phyloP scores from a whole-genome alignment of 306 rosid species.

The Albizia julibrissin region DNA sequence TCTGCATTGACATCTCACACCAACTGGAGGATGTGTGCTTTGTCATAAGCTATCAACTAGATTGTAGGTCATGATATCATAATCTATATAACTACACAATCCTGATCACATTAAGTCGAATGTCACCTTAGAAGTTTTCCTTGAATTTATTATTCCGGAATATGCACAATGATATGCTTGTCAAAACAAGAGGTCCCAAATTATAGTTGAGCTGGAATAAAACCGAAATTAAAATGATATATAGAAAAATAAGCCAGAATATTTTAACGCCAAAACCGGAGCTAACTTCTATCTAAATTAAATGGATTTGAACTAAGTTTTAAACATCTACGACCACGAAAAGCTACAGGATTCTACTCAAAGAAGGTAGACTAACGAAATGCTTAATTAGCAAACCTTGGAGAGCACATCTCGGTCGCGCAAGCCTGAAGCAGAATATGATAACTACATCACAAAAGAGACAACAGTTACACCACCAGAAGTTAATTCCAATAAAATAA shows the following conservation, averaged over 20 bases:
- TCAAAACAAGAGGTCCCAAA: slow-evolving; percentile 4
- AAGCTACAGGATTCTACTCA: not conserved
- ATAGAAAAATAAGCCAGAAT: not conserved
- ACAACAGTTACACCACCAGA: slow-evolving; percentile 4
- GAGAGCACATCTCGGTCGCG: slow-evolving; percentile 86
- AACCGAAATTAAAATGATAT: not conserved
- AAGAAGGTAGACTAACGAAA: slow-evolving; percentile 25
- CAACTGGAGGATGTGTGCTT: slow-evolving; percentile 7
- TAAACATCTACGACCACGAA: not conserved
- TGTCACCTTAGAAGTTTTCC: not conserved
- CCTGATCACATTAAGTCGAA: not conserved
- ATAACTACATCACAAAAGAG: slow-evolving; percentile 58
- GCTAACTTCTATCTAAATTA: not conserved
- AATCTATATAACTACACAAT: slow-evolving; percentile 1
- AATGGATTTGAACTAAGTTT: not conserved
- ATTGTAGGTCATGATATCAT: slow-evolving; percentile 16
- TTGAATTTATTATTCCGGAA: not conserved
- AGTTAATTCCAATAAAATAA: not conserved
- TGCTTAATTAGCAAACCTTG: slow-evolving; percentile 66
- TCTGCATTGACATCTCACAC: not conserved
- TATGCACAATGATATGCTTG: not conserved
- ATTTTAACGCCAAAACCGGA: not conserved
- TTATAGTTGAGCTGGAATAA: not conserved
- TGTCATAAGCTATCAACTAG: not conserved
- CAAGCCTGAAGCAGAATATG: slow-evolving; percentile 77